These are phyloP conservation scores for Odontarrhena argentea DNA, from an alignment of 345 rosid species.

Conservation along the genomic window DNA sequence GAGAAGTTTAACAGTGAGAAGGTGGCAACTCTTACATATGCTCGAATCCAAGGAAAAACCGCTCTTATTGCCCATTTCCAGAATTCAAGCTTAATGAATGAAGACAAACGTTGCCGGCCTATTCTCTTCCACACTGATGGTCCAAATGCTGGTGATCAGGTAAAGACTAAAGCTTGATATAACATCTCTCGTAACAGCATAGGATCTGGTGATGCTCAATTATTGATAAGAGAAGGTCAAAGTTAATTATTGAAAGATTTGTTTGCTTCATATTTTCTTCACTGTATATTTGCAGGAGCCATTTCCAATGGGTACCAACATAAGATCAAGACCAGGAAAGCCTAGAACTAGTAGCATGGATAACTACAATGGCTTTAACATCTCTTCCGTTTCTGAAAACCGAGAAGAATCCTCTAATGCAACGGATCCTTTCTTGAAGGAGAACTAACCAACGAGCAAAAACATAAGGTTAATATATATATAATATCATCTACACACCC, in stretches of 20 bases:
- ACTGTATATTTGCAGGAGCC: slow-evolving; percentile 60
- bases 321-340: slow-evolving; percentile 72
- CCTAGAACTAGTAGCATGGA: slow-evolving; percentile 57
- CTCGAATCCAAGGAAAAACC: slow-evolving; percentile 82
- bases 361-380: slow-evolving; percentile 45
- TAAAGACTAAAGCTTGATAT: slow-evolving; percentile 33
- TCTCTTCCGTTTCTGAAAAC: slow-evolving; percentile 49
- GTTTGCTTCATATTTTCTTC: neutral
- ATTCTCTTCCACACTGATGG: slow-evolving; percentile 86
- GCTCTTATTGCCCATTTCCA: slow-evolving; percentile 92
- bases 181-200: slow-evolving; percentile 3
- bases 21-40: slow-evolving; percentile 87
- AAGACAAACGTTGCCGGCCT: slow-evolving; percentile 91
- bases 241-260: slow-evolving; percentile 7
- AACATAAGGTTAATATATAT: slow-evolving; percentile 24
- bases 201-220: slow-evolving; percentile 7
- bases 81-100: slow-evolving; percentile 93
- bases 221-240: neutral
- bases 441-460: slow-evolving; percentile 43
- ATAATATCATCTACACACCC: slow-evolving; percentile 35
- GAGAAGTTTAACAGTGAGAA: slow-evolving; percentile 91
- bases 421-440: slow-evolving; percentile 52
- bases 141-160: slow-evolving; percentile 91
- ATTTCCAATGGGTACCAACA: slow-evolving; percentile 76
- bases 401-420: slow-evolving; percentile 66